Conservation (phyloP, 1,284 basidiomycete genomes). For the Exsudoporus floridanus region DNA sequence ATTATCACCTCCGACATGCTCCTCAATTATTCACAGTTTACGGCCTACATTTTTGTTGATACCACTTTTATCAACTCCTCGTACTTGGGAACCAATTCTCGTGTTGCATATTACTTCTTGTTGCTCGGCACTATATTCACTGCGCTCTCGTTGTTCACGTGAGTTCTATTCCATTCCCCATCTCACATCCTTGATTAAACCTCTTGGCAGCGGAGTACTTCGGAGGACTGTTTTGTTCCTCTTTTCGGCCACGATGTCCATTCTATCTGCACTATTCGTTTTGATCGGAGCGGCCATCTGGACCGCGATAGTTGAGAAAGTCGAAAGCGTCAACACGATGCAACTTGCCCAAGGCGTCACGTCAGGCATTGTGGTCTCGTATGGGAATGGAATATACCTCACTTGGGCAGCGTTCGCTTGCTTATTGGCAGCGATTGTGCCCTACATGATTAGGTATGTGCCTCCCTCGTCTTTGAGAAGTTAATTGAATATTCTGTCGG, state of each 20-base stretch:
- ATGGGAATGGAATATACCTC: conserved; percentile 62
- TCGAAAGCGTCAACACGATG: conserved; percentile 55
- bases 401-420: conserved; percentile 71
- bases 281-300: conserved; percentile 72
- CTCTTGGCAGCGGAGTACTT: conserved; percentile 54
- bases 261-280: conserved; percentile 59
- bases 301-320: conserved; percentile 71
- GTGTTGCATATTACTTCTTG: conserved; percentile 72
- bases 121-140: conserved; percentile 70
- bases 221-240: conserved; percentile 68
- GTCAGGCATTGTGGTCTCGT: conserved; percentile 60
- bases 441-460: conserved; percentile 69
- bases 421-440: conserved; percentile 60
- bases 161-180: conserved; percentile 21
- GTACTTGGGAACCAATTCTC: conserved; percentile 61
- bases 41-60: conserved; percentile 51
- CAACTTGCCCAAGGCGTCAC: conserved; percentile 44
- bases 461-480: background rate
- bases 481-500: conserved; percentile 12
- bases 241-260: conserved; percentile 60
- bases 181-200: conserved; percentile 8
- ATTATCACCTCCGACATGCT: conserved; percentile 65
- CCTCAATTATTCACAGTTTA: conserved; percentile 56
- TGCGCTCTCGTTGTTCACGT: conserved; percentile 62
- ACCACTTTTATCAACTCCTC: conserved; percentile 60